Percentiles rank a stretch among this genome's conserved stretches.
These are phyloP conservation scores for Hemileia vastatrix DNA, from an alignment of 1,284 basidiomycete genomes.

Conservation along the genomic window DNA sequence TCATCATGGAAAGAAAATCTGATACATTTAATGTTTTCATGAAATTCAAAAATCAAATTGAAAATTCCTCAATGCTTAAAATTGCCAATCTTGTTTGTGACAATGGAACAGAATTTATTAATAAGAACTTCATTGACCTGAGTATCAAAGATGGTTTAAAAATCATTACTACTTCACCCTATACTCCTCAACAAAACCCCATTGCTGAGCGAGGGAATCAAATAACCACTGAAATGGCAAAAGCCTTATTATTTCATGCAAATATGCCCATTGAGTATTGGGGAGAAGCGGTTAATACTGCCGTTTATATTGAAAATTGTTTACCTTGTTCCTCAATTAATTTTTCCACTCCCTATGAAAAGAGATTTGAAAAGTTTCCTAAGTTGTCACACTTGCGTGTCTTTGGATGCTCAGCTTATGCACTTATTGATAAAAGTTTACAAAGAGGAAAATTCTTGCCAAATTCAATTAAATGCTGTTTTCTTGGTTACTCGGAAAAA, in stretches of 20 bases:
- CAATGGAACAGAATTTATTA: constrained; percentile 12
- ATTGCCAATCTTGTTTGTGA: constrained; percentile 8
- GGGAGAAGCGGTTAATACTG: background rate
- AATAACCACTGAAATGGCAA: background rate
- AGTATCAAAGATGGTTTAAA: background rate
- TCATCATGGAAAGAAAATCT: too few relatives aligned
- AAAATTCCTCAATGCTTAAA: too few relatives aligned
- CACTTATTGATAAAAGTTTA: too few relatives aligned
- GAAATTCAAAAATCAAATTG: too few relatives aligned
- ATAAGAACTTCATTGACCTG: background rate
- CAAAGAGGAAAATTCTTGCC: too few relatives aligned
- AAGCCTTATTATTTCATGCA: background rate
- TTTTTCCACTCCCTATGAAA: background rate
- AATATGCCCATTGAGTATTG: background rate
- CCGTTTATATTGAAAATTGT: background rate
- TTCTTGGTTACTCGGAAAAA: too few relatives aligned
- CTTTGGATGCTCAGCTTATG: too few relatives aligned
- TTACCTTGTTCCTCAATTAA: background rate
- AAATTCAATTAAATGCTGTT: too few relatives aligned
- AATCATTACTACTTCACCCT: background rate
- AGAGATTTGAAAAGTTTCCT: background rate
- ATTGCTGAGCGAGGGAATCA: constrained; percentile 3
- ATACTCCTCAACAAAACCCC: constrained; percentile 12
- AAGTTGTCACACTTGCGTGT: background rate
- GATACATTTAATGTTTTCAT: too few relatives aligned